phyloP scores from a whole-genome alignment of 345 rosid genomes.

The Litchi chinensis region DNA sequence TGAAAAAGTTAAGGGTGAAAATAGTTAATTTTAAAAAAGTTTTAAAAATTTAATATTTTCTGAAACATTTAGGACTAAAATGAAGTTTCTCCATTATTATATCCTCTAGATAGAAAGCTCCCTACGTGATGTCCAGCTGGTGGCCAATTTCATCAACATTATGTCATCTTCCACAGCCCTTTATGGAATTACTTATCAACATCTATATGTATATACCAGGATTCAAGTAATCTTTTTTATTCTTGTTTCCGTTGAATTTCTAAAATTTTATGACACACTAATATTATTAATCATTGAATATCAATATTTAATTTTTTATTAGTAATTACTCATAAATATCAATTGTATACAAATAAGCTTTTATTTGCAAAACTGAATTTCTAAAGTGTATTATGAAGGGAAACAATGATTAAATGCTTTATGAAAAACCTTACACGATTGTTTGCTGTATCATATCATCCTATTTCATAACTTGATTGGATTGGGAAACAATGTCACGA shows the following conservation, averaged over 20 bases:
- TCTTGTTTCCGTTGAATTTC: too few species aligned
- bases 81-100: neutral
- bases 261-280: too few species aligned
- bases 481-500: too few species aligned
- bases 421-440: too few species aligned
- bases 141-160: neutral
- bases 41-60: too few species aligned
- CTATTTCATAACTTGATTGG: neutral
- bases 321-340: neutral
- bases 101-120: neutral
- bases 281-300: too few species aligned
- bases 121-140: conserved; percentile 20
- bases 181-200: conserved; percentile 11
- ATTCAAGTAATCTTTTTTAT: neutral
- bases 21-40: too few species aligned
- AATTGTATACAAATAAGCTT: neutral
- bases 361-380: neutral
- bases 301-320: too few species aligned
- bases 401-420: neutral
- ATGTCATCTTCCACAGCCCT: conserved; percentile 5
- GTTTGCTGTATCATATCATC: too few species aligned
- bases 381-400: neutral
- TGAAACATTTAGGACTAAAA: too few species aligned
- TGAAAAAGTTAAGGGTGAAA: too few species aligned
- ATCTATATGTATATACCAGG: neutral